A percentile compares a stretch with the other conserved stretches of the same genome.
Conservation (phyloP, 2,329 filamentous ascomycete species). For the Ascochyta pisi region DNA sequence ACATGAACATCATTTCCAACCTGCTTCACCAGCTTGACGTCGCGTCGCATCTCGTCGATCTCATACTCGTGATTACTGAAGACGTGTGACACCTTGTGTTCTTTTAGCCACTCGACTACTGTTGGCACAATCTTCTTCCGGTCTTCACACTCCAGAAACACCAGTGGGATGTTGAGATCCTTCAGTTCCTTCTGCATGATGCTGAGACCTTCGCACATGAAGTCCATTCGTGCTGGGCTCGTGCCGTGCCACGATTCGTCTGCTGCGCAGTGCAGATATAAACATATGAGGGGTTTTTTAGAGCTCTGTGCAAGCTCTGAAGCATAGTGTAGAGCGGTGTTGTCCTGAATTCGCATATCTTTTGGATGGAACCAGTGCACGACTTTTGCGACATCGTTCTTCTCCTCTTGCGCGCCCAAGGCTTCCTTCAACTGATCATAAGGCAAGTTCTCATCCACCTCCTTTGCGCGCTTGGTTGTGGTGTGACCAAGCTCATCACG, state of each 20-base stretch:
- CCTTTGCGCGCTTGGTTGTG: constrained; percentile 57
- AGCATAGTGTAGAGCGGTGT: constrained; percentile 56
- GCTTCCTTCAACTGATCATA: constrained; percentile 52
- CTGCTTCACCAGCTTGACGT: constrained; percentile 53
- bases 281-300: constrained; percentile 52
- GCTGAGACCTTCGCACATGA: constrained; percentile 55
- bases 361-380: constrained; percentile 61
- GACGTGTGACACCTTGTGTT: constrained; percentile 55
- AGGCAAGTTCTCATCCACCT: constrained; percentile 56
- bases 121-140: constrained; percentile 53
- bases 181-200: constrained; percentile 56
- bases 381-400: constrained; percentile 51
- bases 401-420: constrained; percentile 49
- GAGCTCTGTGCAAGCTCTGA: constrained; percentile 55
- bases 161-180: constrained; percentile 58
- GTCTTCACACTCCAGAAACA: constrained; percentile 53
- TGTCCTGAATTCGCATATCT: constrained; percentile 59
- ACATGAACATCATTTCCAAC: constrained; percentile 49
- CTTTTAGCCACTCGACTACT: constrained; percentile 53
- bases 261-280: constrained; percentile 56
- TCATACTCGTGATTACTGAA: constrained; percentile 59
- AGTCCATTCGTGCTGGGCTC: constrained; percentile 56
- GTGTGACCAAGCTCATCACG: constrained; percentile 52
- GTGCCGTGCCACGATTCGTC: constrained; percentile 61
- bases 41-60: constrained; percentile 54